phyloP scores from a whole-genome alignment of 768 basidiomycete species.

The Floccularia luteovirens region DNA sequence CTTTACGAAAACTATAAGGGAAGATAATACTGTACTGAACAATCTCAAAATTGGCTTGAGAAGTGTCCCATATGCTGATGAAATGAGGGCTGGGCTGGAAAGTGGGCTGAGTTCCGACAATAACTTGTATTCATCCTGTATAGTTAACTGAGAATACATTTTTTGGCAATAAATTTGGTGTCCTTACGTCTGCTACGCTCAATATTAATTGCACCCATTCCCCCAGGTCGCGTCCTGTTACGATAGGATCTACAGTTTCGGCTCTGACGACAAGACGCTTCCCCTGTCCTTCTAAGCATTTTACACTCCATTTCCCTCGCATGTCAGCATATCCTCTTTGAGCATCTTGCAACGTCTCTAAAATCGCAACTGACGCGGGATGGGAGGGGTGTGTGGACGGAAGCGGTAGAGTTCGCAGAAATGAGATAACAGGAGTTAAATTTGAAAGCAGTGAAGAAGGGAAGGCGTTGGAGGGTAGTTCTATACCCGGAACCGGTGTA shows the following conservation, averaged over 20 bases:
- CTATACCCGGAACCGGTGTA: conserved; percentile 53
- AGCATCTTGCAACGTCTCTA: conserved; percentile 62
- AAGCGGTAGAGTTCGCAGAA: conserved; percentile 65
- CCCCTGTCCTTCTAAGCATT: conserved; percentile 66
- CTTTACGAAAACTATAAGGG: conserved; percentile 62
- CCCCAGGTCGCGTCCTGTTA: conserved; percentile 64
- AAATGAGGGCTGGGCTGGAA: conserved; percentile 37
- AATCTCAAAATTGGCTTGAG: conserved; percentile 58
- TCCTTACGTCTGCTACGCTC: conserved; percentile 55
- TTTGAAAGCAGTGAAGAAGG: conserved; percentile 42
- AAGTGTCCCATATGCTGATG: conserved; percentile 53
- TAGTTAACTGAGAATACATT: not conserved
- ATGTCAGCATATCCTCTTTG: conserved; percentile 83
- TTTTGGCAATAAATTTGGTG: conserved; percentile 1
- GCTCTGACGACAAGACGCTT: conserved; percentile 64
- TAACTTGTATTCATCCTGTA: conserved; percentile 61
- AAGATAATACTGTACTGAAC: conserved; percentile 57
- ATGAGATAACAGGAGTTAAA: conserved; percentile 57
- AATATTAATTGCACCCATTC: conserved; percentile 63
- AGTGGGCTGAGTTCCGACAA: conserved; percentile 60
- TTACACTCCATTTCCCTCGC: conserved; percentile 73
- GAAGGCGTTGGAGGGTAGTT: conserved; percentile 47
- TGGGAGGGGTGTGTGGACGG: conserved; percentile 82
- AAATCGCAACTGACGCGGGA: conserved; percentile 60
- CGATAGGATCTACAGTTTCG: conserved; percentile 58